Percentiles rank a stretch among this genome's conserved stretches.
These are phyloP conservation scores for Leucosporidium scottii DNA, from an alignment of 768 basidiomycete genomes.

Conservation along the genomic window DNA sequence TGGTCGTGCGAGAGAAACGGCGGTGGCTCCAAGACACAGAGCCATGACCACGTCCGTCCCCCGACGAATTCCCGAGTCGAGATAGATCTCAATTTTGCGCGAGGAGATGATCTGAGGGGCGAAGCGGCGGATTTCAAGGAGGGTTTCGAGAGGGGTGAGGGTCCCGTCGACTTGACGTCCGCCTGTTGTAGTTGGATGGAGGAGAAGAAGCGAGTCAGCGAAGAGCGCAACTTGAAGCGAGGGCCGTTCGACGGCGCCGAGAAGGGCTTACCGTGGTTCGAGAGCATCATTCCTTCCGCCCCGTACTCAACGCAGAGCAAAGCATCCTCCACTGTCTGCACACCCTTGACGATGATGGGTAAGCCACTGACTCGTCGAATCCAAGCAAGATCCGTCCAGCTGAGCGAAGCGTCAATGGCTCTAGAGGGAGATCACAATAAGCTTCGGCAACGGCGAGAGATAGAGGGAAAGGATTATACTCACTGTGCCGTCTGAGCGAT, in stretches of 20 bases:
- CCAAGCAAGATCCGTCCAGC: constrained; percentile 9
- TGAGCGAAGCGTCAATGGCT: constrained; percentile 18
- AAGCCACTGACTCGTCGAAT: neutral
- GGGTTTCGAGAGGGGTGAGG: constrained; percentile 16
- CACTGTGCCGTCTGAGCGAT: no score
- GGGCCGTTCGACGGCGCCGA: no score
- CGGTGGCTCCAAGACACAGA: constrained; percentile 59
- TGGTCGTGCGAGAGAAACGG: constrained; percentile 76
- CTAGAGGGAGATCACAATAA: neutral
- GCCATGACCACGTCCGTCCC: constrained; percentile 50
- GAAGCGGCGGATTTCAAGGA: constrained; percentile 34
- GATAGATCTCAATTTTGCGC: constrained; percentile 42
- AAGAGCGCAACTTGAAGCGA: neutral
- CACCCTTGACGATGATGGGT: neutral
- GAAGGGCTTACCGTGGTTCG: neutral
- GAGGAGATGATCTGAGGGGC: constrained; percentile 44
- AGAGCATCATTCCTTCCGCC: neutral
- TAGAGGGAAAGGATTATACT: no score
- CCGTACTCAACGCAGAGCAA: neutral
- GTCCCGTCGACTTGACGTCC: constrained; percentile 5
- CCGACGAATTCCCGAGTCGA: constrained; percentile 49
- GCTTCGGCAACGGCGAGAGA: no score
- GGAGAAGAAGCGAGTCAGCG: neutral
- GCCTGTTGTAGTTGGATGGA: neutral
- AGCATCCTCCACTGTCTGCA: neutral